Evolutionary conservation across 1,284 basidiomycete species (phyloP), one percentile per base, ranked within the genome.

Genomic region (Apiotrichum siamense): DNA sequence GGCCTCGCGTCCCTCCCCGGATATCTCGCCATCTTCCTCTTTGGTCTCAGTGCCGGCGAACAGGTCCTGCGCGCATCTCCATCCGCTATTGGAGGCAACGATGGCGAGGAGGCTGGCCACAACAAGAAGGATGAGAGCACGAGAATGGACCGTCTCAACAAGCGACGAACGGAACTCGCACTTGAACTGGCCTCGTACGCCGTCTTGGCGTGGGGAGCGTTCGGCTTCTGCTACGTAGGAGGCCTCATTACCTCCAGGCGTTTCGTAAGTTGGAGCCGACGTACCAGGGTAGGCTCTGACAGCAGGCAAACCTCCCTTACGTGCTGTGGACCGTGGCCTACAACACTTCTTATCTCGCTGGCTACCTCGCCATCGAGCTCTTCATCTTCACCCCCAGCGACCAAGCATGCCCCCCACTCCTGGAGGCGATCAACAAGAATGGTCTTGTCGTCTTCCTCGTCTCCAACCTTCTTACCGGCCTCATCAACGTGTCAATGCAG

Each of bases 261-360:
- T 63, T 79, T 91, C 76, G 90, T 90, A 49, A 29, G 80, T 78
- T 18, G 6, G 3, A 36, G 45, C 37, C 31, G 43, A 21, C 20
- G 48, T 33, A 33, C 13, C 32, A 15, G 29, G 13, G 7, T 1
- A 12, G n/a, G 3, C 13, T n/a, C 50, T 52, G 35, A 52, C 35
- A 10, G 25, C 54, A 93, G 89, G 86, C 85, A 40, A 97, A 98
- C 64, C 62, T 90, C 23, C 79, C 85, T 2, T 98, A 99, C 70
- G 83, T 94, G 36, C 71, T 92, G 23, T 97, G 92, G 91, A 81
- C 87, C 7, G 80, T 81, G 0, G 92, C 90, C 2, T 96, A 84
- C 81, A 98, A 97, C 71, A 84, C 86, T 0, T 80, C 83, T 2
- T 92, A 93, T 74, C 76, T 97, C 20, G 77, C 91, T 10, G 83